Evolutionary conservation across 129 eudicot genomes (phyloP).

Genomic region (Mikania micrantha): DNA sequence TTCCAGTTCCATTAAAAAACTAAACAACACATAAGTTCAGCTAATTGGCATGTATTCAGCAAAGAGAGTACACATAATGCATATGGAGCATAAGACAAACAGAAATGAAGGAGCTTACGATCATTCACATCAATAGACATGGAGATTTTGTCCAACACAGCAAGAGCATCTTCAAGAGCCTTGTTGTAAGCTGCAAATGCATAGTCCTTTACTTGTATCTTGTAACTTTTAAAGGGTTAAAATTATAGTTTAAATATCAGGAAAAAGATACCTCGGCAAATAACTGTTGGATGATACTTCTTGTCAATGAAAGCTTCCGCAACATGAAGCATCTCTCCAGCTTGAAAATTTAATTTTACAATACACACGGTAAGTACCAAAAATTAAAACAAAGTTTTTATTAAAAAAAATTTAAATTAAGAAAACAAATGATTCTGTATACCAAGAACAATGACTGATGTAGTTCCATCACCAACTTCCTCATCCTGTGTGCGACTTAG

Average conservation of each 20-base stretch:
- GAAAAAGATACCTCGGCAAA: constrained; percentile 66
- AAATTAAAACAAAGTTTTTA: not conserved
- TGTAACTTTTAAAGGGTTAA: not conserved
- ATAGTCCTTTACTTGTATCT: not conserved
- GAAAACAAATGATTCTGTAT: constrained; percentile 1
- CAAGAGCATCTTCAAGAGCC: constrained; percentile 92
- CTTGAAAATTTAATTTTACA: constrained; percentile 26
- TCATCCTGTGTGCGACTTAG: constrained; percentile 97
- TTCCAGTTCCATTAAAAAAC: not conserved
- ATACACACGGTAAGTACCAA: not conserved
- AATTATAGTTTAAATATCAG: not conserved
- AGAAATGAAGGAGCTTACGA: constrained; percentile 40
- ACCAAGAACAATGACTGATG: constrained; percentile 96
- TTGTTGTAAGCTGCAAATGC: constrained; percentile 66
- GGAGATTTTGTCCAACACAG: constrained; percentile 84
- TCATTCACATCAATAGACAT: constrained; percentile 84
- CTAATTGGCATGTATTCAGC: not conserved
- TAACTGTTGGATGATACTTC: constrained; percentile 87
- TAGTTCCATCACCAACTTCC: constrained; percentile 99
- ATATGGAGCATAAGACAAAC: not conserved
- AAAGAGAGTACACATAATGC: not conserved
- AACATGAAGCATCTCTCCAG: constrained; percentile 99
- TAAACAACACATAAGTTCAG: not conserved
- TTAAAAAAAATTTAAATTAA: too few relatives aligned
- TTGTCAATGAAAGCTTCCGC: constrained; percentile 91